Base-by-base conservation (phyloP, 345 rosid genomes). In the Populus alba region DNA sequence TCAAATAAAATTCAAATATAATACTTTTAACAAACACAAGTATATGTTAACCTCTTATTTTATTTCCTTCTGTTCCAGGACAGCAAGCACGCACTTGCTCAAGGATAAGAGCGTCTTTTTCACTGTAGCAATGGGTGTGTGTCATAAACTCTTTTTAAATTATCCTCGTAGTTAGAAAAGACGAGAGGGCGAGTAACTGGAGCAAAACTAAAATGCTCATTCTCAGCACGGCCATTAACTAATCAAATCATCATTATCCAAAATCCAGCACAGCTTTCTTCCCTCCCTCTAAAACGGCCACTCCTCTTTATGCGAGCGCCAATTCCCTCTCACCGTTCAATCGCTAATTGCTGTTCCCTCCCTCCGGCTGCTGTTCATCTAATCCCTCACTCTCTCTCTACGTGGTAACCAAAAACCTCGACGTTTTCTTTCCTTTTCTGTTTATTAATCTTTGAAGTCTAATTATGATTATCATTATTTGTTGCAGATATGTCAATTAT, bases 401-500 rank as follows among this genome's bases (percentile, higher is more conserved):
- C 18, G 15, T 15, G 61, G 61, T 55, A 22, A 55, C n/a, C 61
- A 20, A 8, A 55, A 22, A 20, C 11, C 61, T 7, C 7, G 0
- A 8, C 23, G 25, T 55, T 55, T n/a, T 53, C 23, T 8, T 55
- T 55, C 61, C n/a, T 55, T 55, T 55, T 15, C n/a, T 55, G 61
- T 22, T 55, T 2, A 22, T 55, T 55, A 53, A 55, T 65, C 20
- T 11, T 27, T 65, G 18, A 7, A 65, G 6, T 27, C 31, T 16
- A 10, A 29, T 65, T 15, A 1, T 65, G 35, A 25, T 27, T 29
- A 13, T 23, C 10, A 25, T 67, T 20, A 13, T 12, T 5, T 51
- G 72, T 74, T 73, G 59, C 81, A 89, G 90, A 79, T 29, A 92
- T 91, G 98, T 84, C 88, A 12, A 81, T 71, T 12, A 77, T 89